Base-by-base conservation (phyloP, 2,329 filamentous ascomycete genomes). In the Podosphaera leucotricha region DNA sequence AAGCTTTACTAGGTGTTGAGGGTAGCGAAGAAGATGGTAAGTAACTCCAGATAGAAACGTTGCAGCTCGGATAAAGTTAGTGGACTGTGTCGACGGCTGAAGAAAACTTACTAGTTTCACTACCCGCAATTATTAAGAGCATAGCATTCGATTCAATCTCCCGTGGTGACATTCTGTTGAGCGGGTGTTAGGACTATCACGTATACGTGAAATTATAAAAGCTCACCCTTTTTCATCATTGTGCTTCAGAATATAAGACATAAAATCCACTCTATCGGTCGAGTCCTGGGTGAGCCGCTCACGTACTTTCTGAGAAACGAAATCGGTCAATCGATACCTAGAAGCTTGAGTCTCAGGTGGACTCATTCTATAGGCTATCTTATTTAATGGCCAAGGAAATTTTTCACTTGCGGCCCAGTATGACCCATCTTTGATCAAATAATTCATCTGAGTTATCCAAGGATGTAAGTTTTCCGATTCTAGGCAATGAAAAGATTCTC, bases 21-120 rank as follows among this genome's bases (percentile, higher is more conserved):
- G 47, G n/a, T 48, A 46, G 8, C 20, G 41, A 6, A 48, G 37
- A 10, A 52, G 47, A 43, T 45, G 48, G 43, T 46, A 62, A 2
- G 56, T 56, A 6, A 53, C 54, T 1, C 61, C 62, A 0, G 57
- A 59, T 1, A 66, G 52, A 2, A 60, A 41, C 0, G 62, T 64
- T 2, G 62, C 62, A 4, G 48, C 30, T 43, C 7, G 2, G 10
- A 15, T 11, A 41, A 4, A 20, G n/a, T 41, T 41, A 41, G 20
- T 41, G 21, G 16, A 11, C 19, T 26, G n/a, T 7, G 26, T 6
- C 3, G 22, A 13, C 10, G 26, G 2, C 6, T 16, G 21, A 41
- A 22, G 39, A n/a, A 28, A 28, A 24, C 39, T 4, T 41, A 41
- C 39, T 51, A 1, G 50, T 52, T 41, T 53, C 52, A 19, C 48